Base-by-base conservation (phyloP, 805 yeast genomes). In the Zygosaccharomyces kombuchaensis region DNA sequence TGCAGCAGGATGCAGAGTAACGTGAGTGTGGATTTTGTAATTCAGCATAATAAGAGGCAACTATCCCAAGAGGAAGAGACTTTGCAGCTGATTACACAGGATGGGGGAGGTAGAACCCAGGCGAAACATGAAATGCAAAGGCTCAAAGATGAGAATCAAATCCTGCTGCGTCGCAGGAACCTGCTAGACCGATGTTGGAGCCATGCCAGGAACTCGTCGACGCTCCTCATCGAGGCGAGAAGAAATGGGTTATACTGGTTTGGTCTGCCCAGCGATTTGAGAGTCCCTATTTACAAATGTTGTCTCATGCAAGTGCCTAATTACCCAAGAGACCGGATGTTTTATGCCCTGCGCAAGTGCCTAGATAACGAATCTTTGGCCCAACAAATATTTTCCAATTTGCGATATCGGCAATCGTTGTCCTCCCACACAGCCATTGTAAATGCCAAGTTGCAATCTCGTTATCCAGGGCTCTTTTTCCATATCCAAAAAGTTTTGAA, bases 1-100 rank as follows among this genome's bases (percentile, higher is more conserved):
- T 45, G 43, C 19, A 36, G 41, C 19, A 37, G 44, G 26, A 35
- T 51, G 48, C 51, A 51, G 35, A 45, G 48, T 16, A 54, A 54
- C 34, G 13, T 52, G 26, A 52, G 56, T 26, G 43, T 54, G 13
- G 57, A 54, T 38, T 54, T 52, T n/a, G 37, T 54, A 36, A 47
- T 54, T 21, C 53, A 50, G 37, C 51, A 49, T 22, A 54, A 54
- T 25, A 54, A 54, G 43, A 50, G 40, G 31, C 43, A 46, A 23
- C 52, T 54, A 19, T 38, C 45, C 10, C 45, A 48, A 22, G 49
- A 48, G 27, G 46, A 44, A 25, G 47, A 46, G 4, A 43, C 51
- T 12, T 30, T 54, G 26, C 13, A 29, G 10, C 30, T 51, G 13
- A 29, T 50, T 25, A 35, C 38, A 4, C 46, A 35, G 19, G 30